phyloP scores from a whole-genome alignment of 2,329 filamentous ascomycete species.

The Fusarium nygamai region DNA sequence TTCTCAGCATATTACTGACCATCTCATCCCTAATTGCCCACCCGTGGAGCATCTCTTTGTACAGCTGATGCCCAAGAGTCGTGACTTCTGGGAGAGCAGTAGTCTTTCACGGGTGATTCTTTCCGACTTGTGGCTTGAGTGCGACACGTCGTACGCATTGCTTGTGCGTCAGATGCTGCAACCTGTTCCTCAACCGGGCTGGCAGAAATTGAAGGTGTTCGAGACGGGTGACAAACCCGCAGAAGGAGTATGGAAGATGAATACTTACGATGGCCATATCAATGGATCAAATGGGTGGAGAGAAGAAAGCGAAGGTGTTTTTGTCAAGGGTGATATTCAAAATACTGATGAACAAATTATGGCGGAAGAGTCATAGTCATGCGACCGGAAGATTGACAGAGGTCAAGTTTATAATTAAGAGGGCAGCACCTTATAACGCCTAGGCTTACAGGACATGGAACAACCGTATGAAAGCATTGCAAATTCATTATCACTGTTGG shows the following conservation, averaged over 20 bases:
- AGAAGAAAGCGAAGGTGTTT: conserved; percentile 56
- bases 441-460: neutral
- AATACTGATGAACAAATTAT: neutral
- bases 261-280: conserved; percentile 52
- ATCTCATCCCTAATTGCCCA: conserved; percentile 58
- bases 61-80: conserved; percentile 56
- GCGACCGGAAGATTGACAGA: neutral
- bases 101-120: conserved; percentile 53
- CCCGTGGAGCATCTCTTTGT: conserved; percentile 64
- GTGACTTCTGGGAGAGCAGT: conserved; percentile 51
- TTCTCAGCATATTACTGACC: conserved; percentile 65
- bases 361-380: neutral
- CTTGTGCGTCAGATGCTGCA: conserved; percentile 55
- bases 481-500: neutral
- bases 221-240: conserved; percentile 61
- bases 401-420: neutral
- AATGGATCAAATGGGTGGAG: conserved; percentile 53
- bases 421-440: neutral
- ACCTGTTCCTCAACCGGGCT: conserved; percentile 43
- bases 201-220: conserved; percentile 57
- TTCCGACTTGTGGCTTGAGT: conserved; percentile 63
- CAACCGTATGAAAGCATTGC: neutral
- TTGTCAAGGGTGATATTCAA: conserved; percentile 46
- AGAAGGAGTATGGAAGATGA: conserved; percentile 58
- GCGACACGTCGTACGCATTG: conserved; percentile 60